These are phyloP conservation scores for Lipomyces lipofer DNA, from an alignment of 805 yeast genomes.

Conservation along the genomic window DNA sequence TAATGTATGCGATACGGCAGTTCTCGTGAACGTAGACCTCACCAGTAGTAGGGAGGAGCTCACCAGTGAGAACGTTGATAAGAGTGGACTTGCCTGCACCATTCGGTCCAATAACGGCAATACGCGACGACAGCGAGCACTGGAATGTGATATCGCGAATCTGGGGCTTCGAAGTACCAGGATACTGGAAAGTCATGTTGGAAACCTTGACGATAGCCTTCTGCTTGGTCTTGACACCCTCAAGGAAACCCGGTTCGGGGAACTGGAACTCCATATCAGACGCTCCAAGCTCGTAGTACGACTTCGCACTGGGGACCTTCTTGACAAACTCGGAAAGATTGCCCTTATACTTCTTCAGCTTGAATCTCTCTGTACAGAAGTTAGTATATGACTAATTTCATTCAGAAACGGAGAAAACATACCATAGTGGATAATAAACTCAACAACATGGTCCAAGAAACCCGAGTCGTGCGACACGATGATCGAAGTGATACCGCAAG, in stretches of 20 bases:
- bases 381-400: neutral
- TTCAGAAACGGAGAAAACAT: neutral
- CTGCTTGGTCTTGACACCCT: conserved; percentile 99
- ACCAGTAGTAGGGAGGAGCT: conserved; percentile 96
- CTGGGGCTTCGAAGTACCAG: conserved; percentile 98
- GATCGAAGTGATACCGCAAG: conserved; percentile 98
- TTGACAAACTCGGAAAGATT: conserved; percentile 98
- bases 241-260: conserved; percentile 99
- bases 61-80: conserved; percentile 99
- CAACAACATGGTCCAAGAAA: conserved; percentile 95
- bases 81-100: conserved; percentile 99
- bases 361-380: conserved; percentile 69
- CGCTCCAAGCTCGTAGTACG: conserved; percentile 98
- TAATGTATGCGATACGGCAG: conserved; percentile 99
- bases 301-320: conserved; percentile 98
- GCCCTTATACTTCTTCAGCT: conserved; percentile 99
- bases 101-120: conserved; percentile 99
- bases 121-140: conserved; percentile 98
- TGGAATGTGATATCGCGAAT: conserved; percentile 90
- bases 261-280: conserved; percentile 93
- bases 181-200: conserved; percentile 98
- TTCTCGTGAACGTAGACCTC: conserved; percentile 99
- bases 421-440: conserved; percentile 98
- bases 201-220: conserved; percentile 98
- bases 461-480: conserved; percentile 99